Evolutionary conservation across 768 basidiomycete species (phyloP), one percentile per base, ranked within the genome.

Genomic region (Lepiota brunneoincarnata): DNA sequence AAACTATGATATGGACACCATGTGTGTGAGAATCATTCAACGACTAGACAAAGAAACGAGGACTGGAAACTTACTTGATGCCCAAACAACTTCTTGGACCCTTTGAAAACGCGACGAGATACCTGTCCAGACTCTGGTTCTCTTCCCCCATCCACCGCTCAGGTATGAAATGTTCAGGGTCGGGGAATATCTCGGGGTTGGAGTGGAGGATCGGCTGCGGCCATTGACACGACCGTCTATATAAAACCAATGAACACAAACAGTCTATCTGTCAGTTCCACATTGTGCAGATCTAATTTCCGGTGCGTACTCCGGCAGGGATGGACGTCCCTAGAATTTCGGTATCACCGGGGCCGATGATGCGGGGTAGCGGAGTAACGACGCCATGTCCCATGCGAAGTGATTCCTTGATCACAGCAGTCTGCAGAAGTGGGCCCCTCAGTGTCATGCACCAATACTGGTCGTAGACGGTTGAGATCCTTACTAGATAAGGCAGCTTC

Each of bases 351-450:
- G 66, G 67, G 2, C 70, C 70, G 5, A 78, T 69, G 37, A 78
- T 61, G 34, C 77, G 68, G 10, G 75, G 69, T 36, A 75, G 63
- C 6, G 72, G 70, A 2, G 64, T 69, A 17, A 72, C 66, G 2
- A 74, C 62, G 6, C 75, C 75, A 55, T 72, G 70, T 24, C 70
- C 67, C 60, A 78, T 67, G 20, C 78, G 66, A 24, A 79, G 66
- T 0, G 75, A 69, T 61, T 80, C 78, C 55, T 78, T 78, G 35
- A 78, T 68, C 21, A 78, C 74, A 12, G 75, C 76, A 1, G 73
- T 75, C 78, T 80, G 41, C 24, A 40, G 17, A 42, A 39, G 35
- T 26, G n/a, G n/a, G n/a, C n/a, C 9, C 10, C 36, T 21, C 31
- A 49, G 37, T 28, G 31, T 15, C 15, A 40, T 24, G 23, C 14